phyloP scores from a whole-genome alignment of 768 basidiomycete species.

The Hygrocybe punicea region DNA sequence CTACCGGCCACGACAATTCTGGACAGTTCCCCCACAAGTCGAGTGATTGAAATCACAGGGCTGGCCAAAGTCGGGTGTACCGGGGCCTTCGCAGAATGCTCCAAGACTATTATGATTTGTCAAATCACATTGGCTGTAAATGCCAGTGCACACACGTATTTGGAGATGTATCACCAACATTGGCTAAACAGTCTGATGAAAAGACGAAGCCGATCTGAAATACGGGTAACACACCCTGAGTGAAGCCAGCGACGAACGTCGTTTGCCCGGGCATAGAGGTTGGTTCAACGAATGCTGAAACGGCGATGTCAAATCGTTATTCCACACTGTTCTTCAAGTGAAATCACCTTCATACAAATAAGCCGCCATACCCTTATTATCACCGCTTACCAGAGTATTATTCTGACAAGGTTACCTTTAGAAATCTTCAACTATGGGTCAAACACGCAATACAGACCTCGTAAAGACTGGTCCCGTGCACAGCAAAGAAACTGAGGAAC shows the following conservation, averaged over 20 bases:
- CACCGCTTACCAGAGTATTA: constrained; percentile 74
- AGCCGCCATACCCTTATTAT: constrained; percentile 87
- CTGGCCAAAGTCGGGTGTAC: constrained; percentile 61
- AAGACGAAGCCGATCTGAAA: not conserved
- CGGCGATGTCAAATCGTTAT: not conserved
- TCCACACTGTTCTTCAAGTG: not conserved
- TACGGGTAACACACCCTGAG: constrained; percentile 51
- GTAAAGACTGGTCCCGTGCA: constrained; percentile 80
- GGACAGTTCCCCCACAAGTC: constrained; percentile 66
- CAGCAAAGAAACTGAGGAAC: constrained; percentile 70
- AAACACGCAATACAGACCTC: constrained; percentile 41
- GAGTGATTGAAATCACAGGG: constrained; percentile 68
- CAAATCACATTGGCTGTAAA: constrained; percentile 1
- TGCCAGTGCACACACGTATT: constrained; percentile 56
- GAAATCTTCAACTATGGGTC: not conserved
- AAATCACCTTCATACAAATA: constrained; percentile 67
- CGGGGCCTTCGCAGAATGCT: constrained; percentile 76
- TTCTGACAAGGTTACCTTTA: constrained; percentile 44
- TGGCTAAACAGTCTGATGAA: constrained; percentile 44
- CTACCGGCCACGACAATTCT: constrained; percentile 71
- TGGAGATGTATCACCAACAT: constrained; percentile 75
- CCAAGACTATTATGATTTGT: constrained; percentile 45
- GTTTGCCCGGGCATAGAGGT: constrained; percentile 62
- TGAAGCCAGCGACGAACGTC: constrained; percentile 71
- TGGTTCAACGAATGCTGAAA: constrained; percentile 59